A percentile compares a stretch with the other conserved stretches of the same genome.
Evolutionary conservation across 805 yeast species (phyloP).

Genomic region (Brettanomyces anomalus): DNA sequence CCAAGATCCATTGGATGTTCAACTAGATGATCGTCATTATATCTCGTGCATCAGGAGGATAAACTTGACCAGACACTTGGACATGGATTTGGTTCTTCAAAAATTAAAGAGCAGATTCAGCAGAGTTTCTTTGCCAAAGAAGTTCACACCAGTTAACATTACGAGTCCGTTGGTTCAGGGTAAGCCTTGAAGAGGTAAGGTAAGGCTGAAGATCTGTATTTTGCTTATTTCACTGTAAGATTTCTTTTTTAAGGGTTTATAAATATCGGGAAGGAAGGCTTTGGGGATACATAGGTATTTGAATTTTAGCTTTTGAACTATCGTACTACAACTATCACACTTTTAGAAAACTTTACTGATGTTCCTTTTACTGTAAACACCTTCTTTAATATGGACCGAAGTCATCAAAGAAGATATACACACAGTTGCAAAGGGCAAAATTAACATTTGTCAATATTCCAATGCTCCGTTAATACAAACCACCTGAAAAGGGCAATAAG

Average conservation of each 20-base stretch:
- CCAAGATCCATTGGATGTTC: slow-evolving; percentile 94
- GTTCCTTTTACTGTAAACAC: too few species aligned
- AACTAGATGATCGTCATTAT: slow-evolving; percentile 90
- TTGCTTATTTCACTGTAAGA: not conserved
- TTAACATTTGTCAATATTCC: slow-evolving; percentile 27
- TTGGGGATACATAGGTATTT: not conserved
- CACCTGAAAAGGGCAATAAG: slow-evolving; percentile 23
- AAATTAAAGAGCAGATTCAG: slow-evolving; percentile 72
- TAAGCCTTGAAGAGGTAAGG: slow-evolving; percentile 7
- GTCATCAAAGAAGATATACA: too few species aligned
- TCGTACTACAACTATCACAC: too few species aligned
- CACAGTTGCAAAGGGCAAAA: too few species aligned
- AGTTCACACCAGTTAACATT: slow-evolving; percentile 81
- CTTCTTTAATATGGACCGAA: too few species aligned
- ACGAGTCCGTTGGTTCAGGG: slow-evolving; percentile 38
- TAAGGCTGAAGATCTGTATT: not conserved
- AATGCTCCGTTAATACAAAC: slow-evolving; percentile 52
- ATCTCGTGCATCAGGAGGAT: slow-evolving; percentile 92
- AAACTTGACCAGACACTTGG: slow-evolving; percentile 85
- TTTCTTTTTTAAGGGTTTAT: too few species aligned
- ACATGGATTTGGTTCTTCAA: slow-evolving; percentile 79
- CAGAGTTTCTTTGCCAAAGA: slow-evolving; percentile 85
- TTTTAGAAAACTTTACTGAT: too few species aligned
- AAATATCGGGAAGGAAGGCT: too few species aligned
- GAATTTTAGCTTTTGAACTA: not conserved